Conservation (phyloP, 2,329 filamentous ascomycete species). For the Xylaria digitata region DNA sequence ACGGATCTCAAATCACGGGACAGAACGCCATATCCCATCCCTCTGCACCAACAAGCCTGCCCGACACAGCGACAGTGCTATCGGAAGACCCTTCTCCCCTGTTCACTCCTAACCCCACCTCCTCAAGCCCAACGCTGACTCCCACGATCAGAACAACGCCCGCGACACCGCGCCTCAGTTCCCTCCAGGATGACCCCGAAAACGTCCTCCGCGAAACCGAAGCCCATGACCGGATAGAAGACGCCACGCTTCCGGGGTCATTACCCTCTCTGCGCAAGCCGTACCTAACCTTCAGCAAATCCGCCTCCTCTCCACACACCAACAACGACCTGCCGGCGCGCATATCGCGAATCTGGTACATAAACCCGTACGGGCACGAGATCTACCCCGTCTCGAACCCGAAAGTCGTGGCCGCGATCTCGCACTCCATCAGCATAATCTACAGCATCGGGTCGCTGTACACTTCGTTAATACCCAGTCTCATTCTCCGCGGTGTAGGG, state of each 20-base stretch:
- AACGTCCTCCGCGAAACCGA: slow-evolving; percentile 54
- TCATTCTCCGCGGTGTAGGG: slow-evolving; percentile 82
- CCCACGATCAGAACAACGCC: slow-evolving; percentile 31
- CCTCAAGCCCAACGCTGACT: slow-evolving; percentile 10
- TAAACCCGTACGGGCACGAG: slow-evolving; percentile 98
- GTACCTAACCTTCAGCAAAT: slow-evolving; percentile 85
- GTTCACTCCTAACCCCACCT: neutral
- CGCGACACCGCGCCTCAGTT: slow-evolving; percentile 45
- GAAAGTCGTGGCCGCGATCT: slow-evolving; percentile 77
- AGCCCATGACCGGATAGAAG: slow-evolving; percentile 75
- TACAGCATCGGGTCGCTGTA: slow-evolving; percentile 96
- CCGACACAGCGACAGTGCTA: slow-evolving; percentile 45
- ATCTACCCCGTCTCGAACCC: slow-evolving; percentile 87
- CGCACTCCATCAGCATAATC: slow-evolving; percentile 74
- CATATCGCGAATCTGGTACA: slow-evolving; percentile 92
- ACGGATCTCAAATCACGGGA: slow-evolving; percentile 84
- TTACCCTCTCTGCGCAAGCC: slow-evolving; percentile 82
- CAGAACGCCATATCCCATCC: slow-evolving; percentile 95
- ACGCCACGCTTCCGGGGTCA: slow-evolving; percentile 84
- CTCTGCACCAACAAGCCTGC: slow-evolving; percentile 69
- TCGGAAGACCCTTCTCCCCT: slow-evolving; percentile 12
- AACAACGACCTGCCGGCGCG: slow-evolving; percentile 77
- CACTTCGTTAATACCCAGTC: slow-evolving; percentile 85
- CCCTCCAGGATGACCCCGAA: slow-evolving; percentile 16
- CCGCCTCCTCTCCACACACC: neutral